Evolutionary conservation across 2,329 filamentous ascomycete genomes (phyloP), one percentile per base, ranked within the genome.

Genomic region (Penicillium janthinellum): DNA sequence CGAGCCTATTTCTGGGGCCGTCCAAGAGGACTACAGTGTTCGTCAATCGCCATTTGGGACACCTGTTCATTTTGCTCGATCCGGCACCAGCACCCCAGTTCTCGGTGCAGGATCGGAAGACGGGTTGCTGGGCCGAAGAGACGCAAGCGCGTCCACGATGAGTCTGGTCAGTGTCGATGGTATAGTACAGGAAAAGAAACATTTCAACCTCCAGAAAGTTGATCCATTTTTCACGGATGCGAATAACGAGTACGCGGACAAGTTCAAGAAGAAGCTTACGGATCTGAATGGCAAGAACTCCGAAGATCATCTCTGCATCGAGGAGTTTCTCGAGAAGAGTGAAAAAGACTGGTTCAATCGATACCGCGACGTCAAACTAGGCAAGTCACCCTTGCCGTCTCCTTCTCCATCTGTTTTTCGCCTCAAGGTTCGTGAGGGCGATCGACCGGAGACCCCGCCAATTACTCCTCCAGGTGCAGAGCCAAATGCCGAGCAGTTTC

Each of bases 171-270:
- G 79, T 14, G 81, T 88, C 28, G 80, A 87, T 35, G 84, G 85
- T 15, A 84, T 84, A 58, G 85, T 86, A 70, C 83, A 82, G 54
- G 82, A 87, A 10, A n/a, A 22, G 5, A 7, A 35, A 35, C 1
- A 20, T 67, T 86, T 83, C 70, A 82, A 84, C 62, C 79, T 88
- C 17, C 86, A 89, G 69, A 86, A 88, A 61, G 84, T 89, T 1
- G 86, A 87, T 67, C 87, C 86, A 5, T 87, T 86, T 77, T 89
- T 89, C 74, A 88, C 83, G 12, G 87, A 89, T 70, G 81, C 82
- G 44, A 85, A 81, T 20, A 86, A 86, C 25, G 79, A 86, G 63
- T 89, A 86, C 70, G 86, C 84, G 64, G 79, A 78, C 58, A 79
- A 77, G 1, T 89, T 88, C 61, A 82, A 85, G 58, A 79, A 82